Conservation (phyloP, 345 rosid genomes). For the Gossypium longicalyx region DNA sequence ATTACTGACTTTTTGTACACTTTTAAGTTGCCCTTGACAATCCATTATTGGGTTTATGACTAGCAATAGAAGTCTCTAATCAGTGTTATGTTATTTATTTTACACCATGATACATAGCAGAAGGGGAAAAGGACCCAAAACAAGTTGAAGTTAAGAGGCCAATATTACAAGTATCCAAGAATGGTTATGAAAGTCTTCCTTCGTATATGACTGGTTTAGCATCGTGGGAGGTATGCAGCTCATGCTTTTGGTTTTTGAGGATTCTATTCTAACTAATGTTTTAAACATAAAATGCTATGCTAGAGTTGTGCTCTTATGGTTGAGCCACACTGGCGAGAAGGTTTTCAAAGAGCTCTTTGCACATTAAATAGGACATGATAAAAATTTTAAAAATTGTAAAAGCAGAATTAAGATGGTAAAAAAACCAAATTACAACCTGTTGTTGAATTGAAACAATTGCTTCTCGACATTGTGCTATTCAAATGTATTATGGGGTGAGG, state of each 20-base stretch:
- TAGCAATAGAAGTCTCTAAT: not conserved
- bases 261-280: not conserved
- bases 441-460: not conserved
- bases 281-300: not conserved
- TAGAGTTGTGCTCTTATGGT: not conserved
- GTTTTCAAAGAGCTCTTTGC: not conserved
- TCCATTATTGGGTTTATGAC: not conserved
- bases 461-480: not conserved
- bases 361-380: not conserved
- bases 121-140: conserved; percentile 19
- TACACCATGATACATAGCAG: conserved; percentile 22
- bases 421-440: not conserved
- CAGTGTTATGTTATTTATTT: not conserved
- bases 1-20: not conserved
- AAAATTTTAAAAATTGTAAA: not conserved
- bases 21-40: conserved; percentile 13
- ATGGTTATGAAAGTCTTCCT: conserved; percentile 65
- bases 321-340: not conserved
- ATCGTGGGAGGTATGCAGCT: conserved; percentile 73
- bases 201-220: conserved; percentile 65
- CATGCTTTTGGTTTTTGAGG: not conserved
- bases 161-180: conserved; percentile 37
- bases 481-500: not conserved
- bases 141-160: conserved; percentile 23
- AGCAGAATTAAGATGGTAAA: not conserved